These are phyloP conservation scores for Tetrastigma voinierianum DNA, from an alignment of 164 flowering plant species.

Conservation along the genomic window DNA sequence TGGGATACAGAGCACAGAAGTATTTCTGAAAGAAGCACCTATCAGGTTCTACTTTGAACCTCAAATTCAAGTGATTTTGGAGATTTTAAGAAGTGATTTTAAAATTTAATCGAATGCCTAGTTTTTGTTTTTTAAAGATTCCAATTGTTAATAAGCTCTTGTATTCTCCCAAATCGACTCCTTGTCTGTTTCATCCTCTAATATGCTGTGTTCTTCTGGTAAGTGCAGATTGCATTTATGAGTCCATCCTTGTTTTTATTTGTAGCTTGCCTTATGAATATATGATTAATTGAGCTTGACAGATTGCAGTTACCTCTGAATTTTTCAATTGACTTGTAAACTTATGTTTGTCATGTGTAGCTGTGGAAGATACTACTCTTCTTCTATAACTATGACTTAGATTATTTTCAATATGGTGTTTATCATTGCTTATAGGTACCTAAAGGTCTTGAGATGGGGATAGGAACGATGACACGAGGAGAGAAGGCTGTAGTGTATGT, in stretches of 20 bases:
- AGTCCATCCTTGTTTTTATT: not conserved
- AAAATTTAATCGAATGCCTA: no score
- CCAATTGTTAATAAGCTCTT: no score
- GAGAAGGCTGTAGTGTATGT: slow-evolving; percentile 88
- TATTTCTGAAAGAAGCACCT: no score
- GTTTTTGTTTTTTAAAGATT: no score
- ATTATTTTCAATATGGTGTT: slow-evolving; percentile 6
- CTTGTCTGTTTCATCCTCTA: no score
- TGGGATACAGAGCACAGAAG: no score
- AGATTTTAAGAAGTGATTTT: no score
- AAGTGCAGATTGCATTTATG: not conserved
- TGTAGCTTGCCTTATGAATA: not conserved
- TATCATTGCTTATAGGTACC: slow-evolving; percentile 58
- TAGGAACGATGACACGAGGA: slow-evolving; percentile 83
- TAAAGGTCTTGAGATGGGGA: slow-evolving; percentile 96
- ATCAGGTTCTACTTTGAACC: no score
- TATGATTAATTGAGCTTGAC: not conserved
- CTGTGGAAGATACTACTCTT: not conserved
- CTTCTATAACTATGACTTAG: not conserved
- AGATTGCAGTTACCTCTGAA: not conserved
- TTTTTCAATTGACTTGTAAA: not conserved
- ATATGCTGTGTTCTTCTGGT: no score
- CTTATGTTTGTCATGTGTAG: not conserved
- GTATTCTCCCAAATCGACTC: no score
- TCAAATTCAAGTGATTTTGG: no score